These are phyloP conservation scores for Trametes maxima DNA, from an alignment of 768 basidiomycete genomes.

Conservation along the genomic window DNA sequence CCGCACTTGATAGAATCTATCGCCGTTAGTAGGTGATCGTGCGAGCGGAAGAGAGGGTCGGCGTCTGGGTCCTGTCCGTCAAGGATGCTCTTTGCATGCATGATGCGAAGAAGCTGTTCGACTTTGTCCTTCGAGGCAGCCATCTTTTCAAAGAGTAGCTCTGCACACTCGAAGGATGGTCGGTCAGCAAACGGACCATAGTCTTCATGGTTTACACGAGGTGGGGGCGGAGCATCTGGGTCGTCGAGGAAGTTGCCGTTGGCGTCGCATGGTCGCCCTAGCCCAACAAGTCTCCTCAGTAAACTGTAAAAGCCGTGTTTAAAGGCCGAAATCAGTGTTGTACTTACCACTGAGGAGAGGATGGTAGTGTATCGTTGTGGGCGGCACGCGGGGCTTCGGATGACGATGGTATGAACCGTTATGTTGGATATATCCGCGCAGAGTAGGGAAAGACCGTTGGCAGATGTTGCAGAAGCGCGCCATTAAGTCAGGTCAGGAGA, in stretches of 20 bases:
- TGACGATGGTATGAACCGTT: no score
- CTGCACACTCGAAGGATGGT: constrained; percentile 21
- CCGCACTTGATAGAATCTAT: constrained; percentile 34
- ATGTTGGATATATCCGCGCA: no score
- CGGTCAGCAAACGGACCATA: constrained; percentile 22
- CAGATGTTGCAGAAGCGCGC: no score
- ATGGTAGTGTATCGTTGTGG: no score
- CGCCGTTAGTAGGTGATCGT: constrained; percentile 24
- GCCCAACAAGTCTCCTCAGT: no score
- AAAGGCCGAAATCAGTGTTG: no score
- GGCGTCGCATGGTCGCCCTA: constrained; percentile 6
- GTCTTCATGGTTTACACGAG: not conserved
- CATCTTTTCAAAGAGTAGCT: constrained; percentile 7
- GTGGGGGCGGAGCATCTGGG: constrained; percentile 11
- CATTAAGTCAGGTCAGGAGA: no score
- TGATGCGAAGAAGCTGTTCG: constrained; percentile 16
- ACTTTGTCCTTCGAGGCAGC: constrained; percentile 6
- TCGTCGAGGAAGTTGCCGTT: constrained; percentile 6
- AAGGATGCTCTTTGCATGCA: not conserved
- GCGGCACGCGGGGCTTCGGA: no score
- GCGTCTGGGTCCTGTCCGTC: not conserved
- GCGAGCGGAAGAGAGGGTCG: not conserved
- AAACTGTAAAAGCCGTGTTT: no score
- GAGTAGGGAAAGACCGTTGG: no score
- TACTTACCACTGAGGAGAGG: no score